phyloP scores from a whole-genome alignment of 371 early-diverging fungal genomes.

The Haplosporangium sp. region DNA sequence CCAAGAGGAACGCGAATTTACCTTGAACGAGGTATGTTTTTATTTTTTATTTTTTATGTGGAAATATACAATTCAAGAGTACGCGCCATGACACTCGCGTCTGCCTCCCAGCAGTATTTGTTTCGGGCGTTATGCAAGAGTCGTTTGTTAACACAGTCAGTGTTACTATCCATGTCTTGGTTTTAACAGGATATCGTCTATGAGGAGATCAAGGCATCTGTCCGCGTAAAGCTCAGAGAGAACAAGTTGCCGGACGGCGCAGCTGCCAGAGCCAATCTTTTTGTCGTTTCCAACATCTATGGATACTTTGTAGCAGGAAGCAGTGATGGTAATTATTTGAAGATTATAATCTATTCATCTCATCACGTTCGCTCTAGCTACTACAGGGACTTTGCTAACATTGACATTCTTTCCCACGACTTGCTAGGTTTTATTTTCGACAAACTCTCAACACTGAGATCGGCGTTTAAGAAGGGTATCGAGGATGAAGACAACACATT shows the following conservation, averaged over 20 bases:
- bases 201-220: constrained; percentile 26
- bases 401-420: not conserved
- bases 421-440: constrained; percentile 39
- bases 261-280: constrained; percentile 21
- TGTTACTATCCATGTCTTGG: no score
- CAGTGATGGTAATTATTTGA: constrained; percentile 19
- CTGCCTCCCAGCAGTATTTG: no score
- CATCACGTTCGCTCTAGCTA: not conserved
- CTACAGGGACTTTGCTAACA: no score
- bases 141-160: no score
- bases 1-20: no score
- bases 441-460: constrained; percentile 24
- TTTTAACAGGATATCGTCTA: constrained; percentile 37
- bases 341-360: not conserved
- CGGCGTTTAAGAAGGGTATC: constrained; percentile 26
- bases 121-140: no score
- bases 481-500: constrained; percentile 20
- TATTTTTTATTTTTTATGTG: no score
- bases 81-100: no score
- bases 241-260: constrained; percentile 15
- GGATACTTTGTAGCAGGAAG: constrained; percentile 51
- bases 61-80: no score
- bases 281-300: constrained; percentile 38
- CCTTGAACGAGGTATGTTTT: no score
- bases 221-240: constrained; percentile 18